Base-by-base conservation (phyloP, 805 yeast species). In the Myxozyma kluyveri region DNA sequence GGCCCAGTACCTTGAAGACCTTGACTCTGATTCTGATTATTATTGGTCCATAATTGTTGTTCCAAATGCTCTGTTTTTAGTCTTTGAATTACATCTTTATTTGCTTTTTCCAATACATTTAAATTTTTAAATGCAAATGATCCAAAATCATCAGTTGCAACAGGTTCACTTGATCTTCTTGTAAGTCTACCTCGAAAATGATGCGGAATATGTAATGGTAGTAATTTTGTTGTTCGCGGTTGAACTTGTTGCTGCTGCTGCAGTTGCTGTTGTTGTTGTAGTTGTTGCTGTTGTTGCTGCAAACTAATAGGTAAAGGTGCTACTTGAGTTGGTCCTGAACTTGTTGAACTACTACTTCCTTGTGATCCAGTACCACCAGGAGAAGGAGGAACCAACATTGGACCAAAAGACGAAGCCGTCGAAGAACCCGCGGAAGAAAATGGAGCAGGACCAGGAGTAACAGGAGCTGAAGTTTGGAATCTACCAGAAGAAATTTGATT, bases 81-180 rank as follows among this genome's bases (percentile, higher is more conserved):
- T 57, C 96, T 74, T 63, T 87, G 86, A 57, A 93, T 88, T 12
- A 86, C 90, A 69, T 90, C 97, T 64, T 88, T 88, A 65, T 93
- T 93, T 6, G 96, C 97, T 62, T 86, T 86, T 61, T 93, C 98
- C 50, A 95, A 75, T 4, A 93, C 93, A 3, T 91, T 83, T 56
- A 93, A 71, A 66, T 93, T 93, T 59, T 96, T 76, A 70, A 87
- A 93, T 53, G 87, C 84, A 68, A 93, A 93, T 3, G 93, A 84
- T 0, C 99, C 99, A 76, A 93, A 93, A 63, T 91, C 72, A 39
- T 66, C 70, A 14, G 49, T 63, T 5, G 79, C 72, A 5, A 75
- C 72, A 22, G 84, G 77, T 50, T 85, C 91, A 46, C 84, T 84
- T 54, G 88, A 67, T 59, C 87, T 58, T 31, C 71, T 77, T 57